Conservation (phyloP, 1,139 yeast species). For the Pneumocystis murina region DNA sequence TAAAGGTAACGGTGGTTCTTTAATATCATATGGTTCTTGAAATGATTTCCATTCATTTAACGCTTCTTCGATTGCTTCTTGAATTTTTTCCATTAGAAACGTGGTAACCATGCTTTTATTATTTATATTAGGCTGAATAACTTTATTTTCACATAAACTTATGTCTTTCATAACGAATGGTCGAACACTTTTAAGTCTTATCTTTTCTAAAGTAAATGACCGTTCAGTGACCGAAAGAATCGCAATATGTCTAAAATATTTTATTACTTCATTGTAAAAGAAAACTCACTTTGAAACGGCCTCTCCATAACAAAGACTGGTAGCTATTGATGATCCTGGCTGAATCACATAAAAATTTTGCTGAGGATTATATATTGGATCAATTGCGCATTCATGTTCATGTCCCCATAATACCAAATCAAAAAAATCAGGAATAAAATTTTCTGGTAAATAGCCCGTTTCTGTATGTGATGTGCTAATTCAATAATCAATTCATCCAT, state of each 20-base stretch:
- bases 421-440: slow-evolving; percentile 62
- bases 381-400: slow-evolving; percentile 85
- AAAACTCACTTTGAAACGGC: slow-evolving; percentile 40
- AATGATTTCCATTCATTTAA: slow-evolving; percentile 32
- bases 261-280: neutral
- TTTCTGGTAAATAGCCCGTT: slow-evolving; percentile 73
- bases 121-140: slow-evolving; percentile 49
- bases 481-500: neutral
- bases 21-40: slow-evolving; percentile 20
- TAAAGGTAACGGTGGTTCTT: slow-evolving; percentile 50
- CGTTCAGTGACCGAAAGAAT: slow-evolving; percentile 48
- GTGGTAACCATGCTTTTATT: slow-evolving; percentile 46
- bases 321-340: slow-evolving; percentile 91
- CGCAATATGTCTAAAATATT: slow-evolving; percentile 34
- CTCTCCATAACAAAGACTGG: slow-evolving; percentile 79
- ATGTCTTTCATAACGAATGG: slow-evolving; percentile 69
- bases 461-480: slow-evolving; percentile 53
- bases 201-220: slow-evolving; percentile 47
- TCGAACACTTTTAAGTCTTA: slow-evolving; percentile 57
- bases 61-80: slow-evolving; percentile 49
- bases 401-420: slow-evolving; percentile 93
- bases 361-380: slow-evolving; percentile 48
- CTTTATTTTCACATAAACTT: slow-evolving; percentile 36
- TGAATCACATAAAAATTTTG: slow-evolving; percentile 69
- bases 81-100: slow-evolving; percentile 42